Percentiles rank a stretch among this genome's conserved stretches.
Evolutionary conservation across 1,139 yeast genomes (phyloP).

Genomic region (Hansenula lynferdii): DNA sequence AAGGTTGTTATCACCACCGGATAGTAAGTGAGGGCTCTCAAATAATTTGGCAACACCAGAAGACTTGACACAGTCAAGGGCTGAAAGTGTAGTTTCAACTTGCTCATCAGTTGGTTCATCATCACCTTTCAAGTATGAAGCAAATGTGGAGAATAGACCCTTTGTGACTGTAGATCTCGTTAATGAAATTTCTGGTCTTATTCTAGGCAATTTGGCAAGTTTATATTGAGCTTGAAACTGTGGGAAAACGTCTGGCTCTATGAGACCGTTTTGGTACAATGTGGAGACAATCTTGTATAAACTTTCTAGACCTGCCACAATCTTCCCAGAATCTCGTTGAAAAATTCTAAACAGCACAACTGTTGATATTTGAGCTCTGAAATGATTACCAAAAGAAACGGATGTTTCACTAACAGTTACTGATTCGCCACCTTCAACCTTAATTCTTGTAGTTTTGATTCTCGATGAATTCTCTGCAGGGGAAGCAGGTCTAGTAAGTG

Average conservation of each 20-base stretch:
- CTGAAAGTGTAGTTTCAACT: conserved; percentile 76
- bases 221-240: conserved; percentile 56
- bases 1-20: conserved; percentile 23
- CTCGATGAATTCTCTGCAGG: background rate
- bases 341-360: conserved; percentile 80
- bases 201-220: conserved; percentile 50
- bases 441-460: conserved; percentile 20
- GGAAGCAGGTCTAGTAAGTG: conserved; percentile 31
- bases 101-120: conserved; percentile 94
- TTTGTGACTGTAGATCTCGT: conserved; percentile 57
- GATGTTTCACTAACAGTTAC: conserved; percentile 78
- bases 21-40: conserved; percentile 33
- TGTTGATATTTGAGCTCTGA: conserved; percentile 86
- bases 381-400: conserved; percentile 82
- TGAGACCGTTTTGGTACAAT: conserved; percentile 67
- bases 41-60: conserved; percentile 53
- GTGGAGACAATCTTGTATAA: conserved; percentile 57
- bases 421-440: conserved; percentile 33
- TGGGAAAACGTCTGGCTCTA: conserved; percentile 60
- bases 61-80: conserved; percentile 75
- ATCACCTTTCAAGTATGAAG: conserved; percentile 90
- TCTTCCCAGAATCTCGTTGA: conserved; percentile 39
- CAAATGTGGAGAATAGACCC: conserved; percentile 83
- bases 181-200: conserved; percentile 61
- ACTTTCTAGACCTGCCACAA: conserved; percentile 51